These are phyloP conservation scores for Fragilaria crotonensis DNA, from an alignment of 108 stramenopile genomes.

Conservation along the genomic window DNA sequence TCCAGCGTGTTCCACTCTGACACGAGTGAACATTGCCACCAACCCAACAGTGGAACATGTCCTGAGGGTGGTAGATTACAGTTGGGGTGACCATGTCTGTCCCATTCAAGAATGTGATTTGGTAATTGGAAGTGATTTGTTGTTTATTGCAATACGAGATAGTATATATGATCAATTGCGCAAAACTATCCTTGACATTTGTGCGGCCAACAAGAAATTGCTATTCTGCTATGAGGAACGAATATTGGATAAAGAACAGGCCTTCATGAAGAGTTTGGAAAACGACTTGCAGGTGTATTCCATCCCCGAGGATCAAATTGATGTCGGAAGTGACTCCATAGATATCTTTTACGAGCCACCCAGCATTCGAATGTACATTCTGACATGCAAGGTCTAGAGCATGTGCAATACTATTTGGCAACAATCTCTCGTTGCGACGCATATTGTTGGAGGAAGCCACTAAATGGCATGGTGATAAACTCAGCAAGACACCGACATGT, in stretches of 20 bases:
- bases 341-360: conserved; percentile 1
- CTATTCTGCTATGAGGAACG: not conserved
- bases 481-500: too few relatives aligned
- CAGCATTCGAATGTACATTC: not conserved
- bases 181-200: not conserved
- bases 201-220: not conserved
- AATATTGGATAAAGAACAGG: not conserved
- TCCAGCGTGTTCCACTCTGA: not conserved
- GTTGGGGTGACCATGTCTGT: not conserved
- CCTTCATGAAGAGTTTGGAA: not conserved
- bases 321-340: not conserved
- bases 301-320: not conserved
- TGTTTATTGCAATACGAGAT: not conserved
- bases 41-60: not conserved
- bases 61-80: not conserved
- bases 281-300: not conserved
- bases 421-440: too few relatives aligned
- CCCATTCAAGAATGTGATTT: not conserved
- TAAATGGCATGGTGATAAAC: too few relatives aligned
- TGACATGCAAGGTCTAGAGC: too few relatives aligned
- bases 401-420: too few relatives aligned
- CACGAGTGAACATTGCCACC: not conserved
- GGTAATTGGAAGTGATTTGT: not conserved
- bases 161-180: not conserved
- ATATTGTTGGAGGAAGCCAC: too few relatives aligned